These are phyloP conservation scores for Peziza echinospora DNA, from an alignment of 495 filamentous ascomycete species.

Conservation along the genomic window DNA sequence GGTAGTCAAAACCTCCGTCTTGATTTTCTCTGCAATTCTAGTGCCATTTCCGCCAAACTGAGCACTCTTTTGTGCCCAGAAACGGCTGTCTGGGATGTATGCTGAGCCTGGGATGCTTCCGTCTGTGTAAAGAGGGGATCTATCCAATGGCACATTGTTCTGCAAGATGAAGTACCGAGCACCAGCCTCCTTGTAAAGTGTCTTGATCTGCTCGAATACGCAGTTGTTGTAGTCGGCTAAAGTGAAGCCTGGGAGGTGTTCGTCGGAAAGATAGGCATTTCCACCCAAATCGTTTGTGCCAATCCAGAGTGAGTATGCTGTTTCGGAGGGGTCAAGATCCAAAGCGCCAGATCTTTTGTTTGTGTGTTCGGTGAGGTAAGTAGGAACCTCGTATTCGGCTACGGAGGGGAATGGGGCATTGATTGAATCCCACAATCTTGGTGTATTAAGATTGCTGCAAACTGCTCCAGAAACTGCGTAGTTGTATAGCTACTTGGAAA, in stretches of 20 bases:
- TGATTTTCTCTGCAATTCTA: conserved; percentile 35
- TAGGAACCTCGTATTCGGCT: conserved; percentile 43
- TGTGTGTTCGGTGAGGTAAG: conserved; percentile 39
- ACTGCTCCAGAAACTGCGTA: conserved; percentile 50
- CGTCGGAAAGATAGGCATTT: conserved; percentile 39
- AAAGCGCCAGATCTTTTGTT: conserved; percentile 22
- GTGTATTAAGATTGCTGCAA: conserved; percentile 44
- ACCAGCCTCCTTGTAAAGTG: conserved; percentile 35
- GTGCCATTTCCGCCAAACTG: conserved; percentile 27
- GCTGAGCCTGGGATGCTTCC: conserved; percentile 27
- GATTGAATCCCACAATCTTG: conserved; percentile 28
- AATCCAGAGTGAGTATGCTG: conserved; percentile 56
- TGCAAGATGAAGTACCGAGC: conserved; percentile 47
- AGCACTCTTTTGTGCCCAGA: conserved; percentile 36
- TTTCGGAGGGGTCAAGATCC: conserved; percentile 30
- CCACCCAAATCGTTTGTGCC: conserved; percentile 56
- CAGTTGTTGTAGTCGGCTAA: conserved; percentile 43
- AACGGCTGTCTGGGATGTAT: conserved; percentile 24
- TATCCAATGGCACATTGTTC: conserved; percentile 40
- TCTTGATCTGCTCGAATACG: conserved; percentile 35
- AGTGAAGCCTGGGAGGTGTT: conserved; percentile 33
- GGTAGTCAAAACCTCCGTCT: conserved; percentile 33
- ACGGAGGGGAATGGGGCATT: conserved; percentile 37
- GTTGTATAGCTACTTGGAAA: conserved; percentile 33
- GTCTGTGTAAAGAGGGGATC: conserved; percentile 36